Base-by-base conservation (phyloP, 257 asterid species). In the Nicotiana noctiflora region DNA sequence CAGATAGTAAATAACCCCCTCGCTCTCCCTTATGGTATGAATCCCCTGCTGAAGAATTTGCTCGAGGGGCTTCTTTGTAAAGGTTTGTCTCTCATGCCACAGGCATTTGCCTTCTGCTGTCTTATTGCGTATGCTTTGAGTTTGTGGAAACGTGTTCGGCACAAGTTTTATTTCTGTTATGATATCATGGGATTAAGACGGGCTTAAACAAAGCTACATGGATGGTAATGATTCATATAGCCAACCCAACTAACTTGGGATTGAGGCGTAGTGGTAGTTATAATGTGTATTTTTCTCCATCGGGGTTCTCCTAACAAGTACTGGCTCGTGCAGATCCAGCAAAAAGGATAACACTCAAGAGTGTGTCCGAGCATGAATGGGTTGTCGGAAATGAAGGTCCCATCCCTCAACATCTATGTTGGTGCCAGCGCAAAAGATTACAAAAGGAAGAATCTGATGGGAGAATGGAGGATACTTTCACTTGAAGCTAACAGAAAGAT, bases 1-100 rank as follows among this genome's bases (percentile, higher is more conserved):
- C 94, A 92, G 98, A 95, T 95, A 76, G 98, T 94, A 85, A 88
- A 92, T 77, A 82, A 92, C 83, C 89, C 94, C 0, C 65, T 92
- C 86, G 23, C 81, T 84, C 92, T 91, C 78, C 97, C 97, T 70
- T 91, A 81, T 76, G 91, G 56, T 79, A 88, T 92, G 95, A 86
- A 90, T 87, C 95, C 93, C 18, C 87, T 87, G 75, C 89, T 94
- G 88, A 91, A 87, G 82, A 87, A 90, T 89, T 90, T 96, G 44
- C 90, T 94, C 3, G 92, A 94, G 85, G 97, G 98, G 55, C 97
- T 94, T 88, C 99, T 96, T 46, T 92, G 97, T 92, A 96, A 96
- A 94, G 98, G 98, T 93, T 64, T 4, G 90, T 44, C 68, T 68
- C 17, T 11, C 6, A 4, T 23, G n/a, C 65, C 25, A 25, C 55